A percentile compares a stretch with the other conserved stretches of the same genome.
Conservation (phyloP, 2,329 filamentous ascomycete species). For the Davidsoniella neocaledoniae region DNA sequence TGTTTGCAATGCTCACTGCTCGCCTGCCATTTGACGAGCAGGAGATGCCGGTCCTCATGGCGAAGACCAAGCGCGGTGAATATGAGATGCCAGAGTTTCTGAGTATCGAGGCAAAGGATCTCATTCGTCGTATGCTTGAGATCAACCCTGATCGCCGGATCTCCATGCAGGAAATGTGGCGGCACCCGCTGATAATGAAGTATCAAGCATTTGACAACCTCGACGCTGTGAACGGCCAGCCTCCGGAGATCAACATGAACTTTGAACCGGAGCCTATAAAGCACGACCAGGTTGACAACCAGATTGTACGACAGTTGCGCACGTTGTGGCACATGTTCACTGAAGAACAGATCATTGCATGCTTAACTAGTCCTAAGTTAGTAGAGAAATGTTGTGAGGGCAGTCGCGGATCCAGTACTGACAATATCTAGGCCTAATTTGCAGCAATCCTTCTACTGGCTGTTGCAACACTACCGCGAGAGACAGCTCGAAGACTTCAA, state of each 20-base stretch:
- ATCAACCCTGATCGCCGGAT: conserved; percentile 66
- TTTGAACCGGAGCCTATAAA: conserved; percentile 40
- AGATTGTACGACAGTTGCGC: conserved; percentile 70
- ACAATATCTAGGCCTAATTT: conserved; percentile 52
- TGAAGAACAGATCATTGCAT: conserved; percentile 52
- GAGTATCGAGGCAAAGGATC: conserved; percentile 52
- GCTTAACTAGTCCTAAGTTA: conserved; percentile 49
- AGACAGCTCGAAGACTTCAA: conserved; percentile 79
- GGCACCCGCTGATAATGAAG: conserved; percentile 70
- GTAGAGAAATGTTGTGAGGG: conserved; percentile 18
- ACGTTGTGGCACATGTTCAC: conserved; percentile 82
- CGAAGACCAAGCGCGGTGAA: conserved; percentile 39
- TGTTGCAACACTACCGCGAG: conserved; percentile 67
- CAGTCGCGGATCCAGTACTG: conserved; percentile 12
- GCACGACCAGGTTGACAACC: conserved; percentile 55
- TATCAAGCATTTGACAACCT: conserved; percentile 62
- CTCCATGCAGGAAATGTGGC: conserved; percentile 65
- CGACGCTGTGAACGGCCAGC: conserved; percentile 36
- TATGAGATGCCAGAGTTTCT: conserved; percentile 48
- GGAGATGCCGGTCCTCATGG: conserved; percentile 45
- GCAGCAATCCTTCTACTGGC: conserved; percentile 83
- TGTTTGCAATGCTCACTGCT: conserved; percentile 76
- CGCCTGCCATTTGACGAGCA: conserved; percentile 66
- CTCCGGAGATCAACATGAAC: conserved; percentile 42
- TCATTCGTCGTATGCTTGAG: conserved; percentile 66